Conservation (phyloP, 2,329 filamentous ascomycete genomes). For the Pseudogymnoascus sp. region DNA sequence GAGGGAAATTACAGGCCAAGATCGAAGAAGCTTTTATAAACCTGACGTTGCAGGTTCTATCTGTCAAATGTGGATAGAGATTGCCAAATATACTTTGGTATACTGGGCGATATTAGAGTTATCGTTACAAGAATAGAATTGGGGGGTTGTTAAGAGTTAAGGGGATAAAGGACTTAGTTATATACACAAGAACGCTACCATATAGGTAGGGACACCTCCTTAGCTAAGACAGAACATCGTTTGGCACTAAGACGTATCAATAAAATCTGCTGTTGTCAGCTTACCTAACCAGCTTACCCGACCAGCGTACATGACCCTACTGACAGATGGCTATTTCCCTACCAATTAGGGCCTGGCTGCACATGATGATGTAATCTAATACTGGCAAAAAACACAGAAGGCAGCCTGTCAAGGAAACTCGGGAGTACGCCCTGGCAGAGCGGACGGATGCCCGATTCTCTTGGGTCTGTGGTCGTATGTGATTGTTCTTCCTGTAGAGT, state of each 20-base stretch:
- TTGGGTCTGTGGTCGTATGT: no score
- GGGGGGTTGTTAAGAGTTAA: not conserved
- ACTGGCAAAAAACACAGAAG: not conserved
- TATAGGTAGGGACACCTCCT: not conserved
- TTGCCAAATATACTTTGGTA: no score
- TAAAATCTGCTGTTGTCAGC: not conserved
- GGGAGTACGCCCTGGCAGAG: not conserved
- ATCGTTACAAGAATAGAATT: not conserved
- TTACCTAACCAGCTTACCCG: not conserved
- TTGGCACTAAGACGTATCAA: not conserved
- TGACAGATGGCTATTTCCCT: not conserved
- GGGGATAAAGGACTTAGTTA: not conserved
- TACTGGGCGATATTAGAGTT: no score
- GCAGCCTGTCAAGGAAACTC: not conserved
- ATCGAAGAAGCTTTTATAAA: no score
- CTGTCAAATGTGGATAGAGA: no score
- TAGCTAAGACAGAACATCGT: not conserved
- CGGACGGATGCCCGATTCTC: no score
- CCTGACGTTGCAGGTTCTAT: no score
- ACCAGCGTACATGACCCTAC: not conserved
- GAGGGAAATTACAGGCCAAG: no score
- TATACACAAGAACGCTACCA: not conserved
- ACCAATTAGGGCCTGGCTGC: not conserved
- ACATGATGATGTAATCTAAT: not conserved
- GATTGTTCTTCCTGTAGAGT: no score